A percentile compares a stretch with the other conserved stretches of the same genome.
phyloP scores from a whole-genome alignment of 352 stramenopile species.

The Phytophthora boehmeriae region DNA sequence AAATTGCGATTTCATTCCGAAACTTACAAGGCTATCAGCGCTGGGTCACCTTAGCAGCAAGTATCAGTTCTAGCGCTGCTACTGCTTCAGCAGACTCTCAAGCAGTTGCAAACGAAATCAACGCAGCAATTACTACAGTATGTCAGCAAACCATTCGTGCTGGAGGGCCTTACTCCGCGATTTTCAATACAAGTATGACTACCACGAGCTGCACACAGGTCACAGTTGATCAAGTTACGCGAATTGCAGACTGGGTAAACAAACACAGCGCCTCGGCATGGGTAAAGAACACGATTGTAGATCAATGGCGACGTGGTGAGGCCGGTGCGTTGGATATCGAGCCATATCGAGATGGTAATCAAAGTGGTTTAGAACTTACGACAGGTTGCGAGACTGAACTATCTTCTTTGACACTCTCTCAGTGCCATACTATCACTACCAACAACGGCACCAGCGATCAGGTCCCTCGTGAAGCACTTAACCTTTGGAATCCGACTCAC shows the following conservation, averaged over 20 bases:
- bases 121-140: conserved; percentile 31
- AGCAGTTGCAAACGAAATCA: conserved; percentile 37
- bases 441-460: conserved; percentile 45
- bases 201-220: conserved; percentile 36
- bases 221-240: conserved; percentile 35
- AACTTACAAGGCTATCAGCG: conserved; percentile 46
- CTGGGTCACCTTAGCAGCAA: conserved; percentile 42
- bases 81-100: conserved; percentile 8
- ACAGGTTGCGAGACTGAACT: conserved; percentile 36
- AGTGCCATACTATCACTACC: conserved; percentile 38
- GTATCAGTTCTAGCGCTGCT: conserved; percentile 1
- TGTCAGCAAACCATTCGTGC: conserved; percentile 27
- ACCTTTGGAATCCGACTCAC: conserved; percentile 48
- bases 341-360: conserved; percentile 53
- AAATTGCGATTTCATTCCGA: conserved; percentile 54
- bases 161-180: conserved; percentile 41
- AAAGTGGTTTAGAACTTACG: conserved; percentile 60
- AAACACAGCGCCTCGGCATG: conserved; percentile 27
- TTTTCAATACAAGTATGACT: conserved; percentile 57
- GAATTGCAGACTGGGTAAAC: conserved; percentile 47
- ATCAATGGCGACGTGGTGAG: conserved; percentile 69
- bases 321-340: conserved; percentile 58
- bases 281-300: conserved; percentile 50
- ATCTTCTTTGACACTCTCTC: conserved; percentile 8
- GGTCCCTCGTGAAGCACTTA: conserved; percentile 46